Conservation (phyloP, 495 filamentous ascomycete species). For the Lepidopterella palustris region DNA sequence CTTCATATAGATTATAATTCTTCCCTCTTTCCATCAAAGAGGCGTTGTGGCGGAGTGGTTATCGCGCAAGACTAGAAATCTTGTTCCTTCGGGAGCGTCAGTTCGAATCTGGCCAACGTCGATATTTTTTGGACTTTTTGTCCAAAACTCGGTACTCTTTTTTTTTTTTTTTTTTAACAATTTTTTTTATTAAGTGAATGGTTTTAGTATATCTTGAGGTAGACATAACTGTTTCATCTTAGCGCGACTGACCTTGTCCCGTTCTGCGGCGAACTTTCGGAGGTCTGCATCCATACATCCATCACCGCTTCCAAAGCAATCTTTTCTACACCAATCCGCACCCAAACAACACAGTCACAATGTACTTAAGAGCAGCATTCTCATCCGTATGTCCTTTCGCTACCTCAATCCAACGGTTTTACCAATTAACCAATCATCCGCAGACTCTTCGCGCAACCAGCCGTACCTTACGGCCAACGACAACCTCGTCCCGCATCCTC, state of each 20-base stretch:
- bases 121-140: no score
- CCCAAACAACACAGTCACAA: background rate
- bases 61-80: slow-evolving; percentile 39
- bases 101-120: slow-evolving; percentile 27
- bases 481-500: slow-evolving; percentile 17
- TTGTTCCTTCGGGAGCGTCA: slow-evolving; percentile 36
- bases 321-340: background rate
- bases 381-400: slow-evolving; percentile 10
- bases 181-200: no score
- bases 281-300: no score
- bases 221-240: no score
- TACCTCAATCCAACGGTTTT: background rate
- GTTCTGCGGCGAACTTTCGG: slow-evolving; percentile 20
- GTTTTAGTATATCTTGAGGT: no score
- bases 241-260: slow-evolving; percentile 7
- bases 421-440: slow-evolving; percentile 1
- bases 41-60: slow-evolving; percentile 38
- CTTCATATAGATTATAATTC: background rate
- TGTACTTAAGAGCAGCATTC: slow-evolving; percentile 24
- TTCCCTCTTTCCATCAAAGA: background rate
- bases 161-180: background rate
- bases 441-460: slow-evolving; percentile 22
- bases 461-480: slow-evolving; percentile 4
- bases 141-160: no score
- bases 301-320: background rate